Conservation (phyloP, 2,329 filamentous ascomycete species). For the Cylindrodendrum hubeiense region DNA sequence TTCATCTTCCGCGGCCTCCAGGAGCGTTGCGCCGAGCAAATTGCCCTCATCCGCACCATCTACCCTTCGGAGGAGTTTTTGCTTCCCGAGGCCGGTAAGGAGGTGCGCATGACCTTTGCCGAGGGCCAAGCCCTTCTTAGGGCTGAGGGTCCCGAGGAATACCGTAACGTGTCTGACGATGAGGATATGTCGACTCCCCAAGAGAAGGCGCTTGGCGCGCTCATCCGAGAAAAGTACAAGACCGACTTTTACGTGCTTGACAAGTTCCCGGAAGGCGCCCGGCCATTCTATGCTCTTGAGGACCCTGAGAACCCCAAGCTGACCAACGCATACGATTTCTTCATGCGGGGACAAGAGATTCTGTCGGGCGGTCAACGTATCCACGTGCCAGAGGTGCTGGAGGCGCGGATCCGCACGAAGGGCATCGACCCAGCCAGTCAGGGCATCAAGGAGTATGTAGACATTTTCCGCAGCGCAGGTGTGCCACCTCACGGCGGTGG, state of each 20-base stretch:
- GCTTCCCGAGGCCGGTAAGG: slow-evolving; percentile 79
- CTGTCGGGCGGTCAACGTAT: slow-evolving; percentile 93
- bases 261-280: slow-evolving; percentile 90
- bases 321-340: slow-evolving; percentile 82
- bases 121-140: slow-evolving; percentile 84
- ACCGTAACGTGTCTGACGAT: slow-evolving; percentile 76
- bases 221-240: slow-evolving; percentile 89
- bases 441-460: slow-evolving; percentile 91
- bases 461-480: slow-evolving; percentile 83
- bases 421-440: slow-evolving; percentile 81
- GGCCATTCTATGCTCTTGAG: slow-evolving; percentile 93
- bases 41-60: slow-evolving; percentile 77
- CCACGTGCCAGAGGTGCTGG: slow-evolving; percentile 81
- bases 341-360: slow-evolving; percentile 93
- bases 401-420: slow-evolving; percentile 81
- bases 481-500: slow-evolving; percentile 92
- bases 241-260: slow-evolving; percentile 98
- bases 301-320: slow-evolving; percentile 73
- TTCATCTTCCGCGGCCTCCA: slow-evolving; percentile 83
- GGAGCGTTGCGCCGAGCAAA: slow-evolving; percentile 76
- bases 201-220: slow-evolving; percentile 88
- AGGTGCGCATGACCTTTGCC: slow-evolving; percentile 81
- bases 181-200: slow-evolving; percentile 86
- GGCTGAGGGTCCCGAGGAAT: slow-evolving; percentile 77
- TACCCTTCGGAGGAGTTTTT: slow-evolving; percentile 85